phyloP scores from a whole-genome alignment of 805 yeast species.

The Candida maesae region DNA sequence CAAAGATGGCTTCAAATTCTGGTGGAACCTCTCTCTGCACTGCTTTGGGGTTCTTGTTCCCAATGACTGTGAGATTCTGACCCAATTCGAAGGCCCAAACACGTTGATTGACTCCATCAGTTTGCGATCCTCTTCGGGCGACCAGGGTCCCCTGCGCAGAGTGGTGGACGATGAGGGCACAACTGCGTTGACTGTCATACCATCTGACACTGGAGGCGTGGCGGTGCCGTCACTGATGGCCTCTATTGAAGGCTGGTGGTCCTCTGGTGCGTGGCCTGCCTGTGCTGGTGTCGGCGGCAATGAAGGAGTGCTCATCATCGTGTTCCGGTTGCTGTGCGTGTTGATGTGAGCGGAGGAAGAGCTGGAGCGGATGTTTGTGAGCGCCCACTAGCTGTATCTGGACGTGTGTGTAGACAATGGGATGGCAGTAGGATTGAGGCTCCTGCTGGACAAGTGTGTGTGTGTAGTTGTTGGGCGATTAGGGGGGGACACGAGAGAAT shows the following conservation, averaged over 20 bases:
- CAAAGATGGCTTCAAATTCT: constrained; percentile 80
- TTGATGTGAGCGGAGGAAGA: too few relatives aligned
- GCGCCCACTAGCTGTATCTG: too few relatives aligned
- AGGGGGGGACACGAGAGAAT: too few relatives aligned
- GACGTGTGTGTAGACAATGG: too few relatives aligned
- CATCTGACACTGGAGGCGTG: too few relatives aligned
- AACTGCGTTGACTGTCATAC: constrained; percentile 9
- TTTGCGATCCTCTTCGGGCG: constrained; percentile 75
- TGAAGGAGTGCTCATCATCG: not conserved
- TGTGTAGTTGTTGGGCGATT: too few relatives aligned
- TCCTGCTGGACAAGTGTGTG: too few relatives aligned
- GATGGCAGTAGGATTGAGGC: too few relatives aligned
- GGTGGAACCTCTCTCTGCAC: constrained; percentile 88
- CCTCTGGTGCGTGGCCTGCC: not conserved
- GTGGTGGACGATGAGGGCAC: constrained; percentile 9
- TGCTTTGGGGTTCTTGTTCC: constrained; percentile 85
- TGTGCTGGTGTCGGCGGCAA: not conserved
- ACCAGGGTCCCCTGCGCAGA: constrained; percentile 79
- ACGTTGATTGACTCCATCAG: constrained; percentile 63
- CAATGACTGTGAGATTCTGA: constrained; percentile 68
- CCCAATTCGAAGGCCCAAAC: constrained; percentile 88
- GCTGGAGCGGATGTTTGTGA: too few relatives aligned
- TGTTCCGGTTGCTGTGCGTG: not conserved
- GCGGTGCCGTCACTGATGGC: not conserved
- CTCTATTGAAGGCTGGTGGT: not conserved